Evolutionary conservation across 495 filamentous ascomycete genomes (phyloP), one percentile per base, ranked within the genome.

Genomic region (Penicillium goetzii): DNA sequence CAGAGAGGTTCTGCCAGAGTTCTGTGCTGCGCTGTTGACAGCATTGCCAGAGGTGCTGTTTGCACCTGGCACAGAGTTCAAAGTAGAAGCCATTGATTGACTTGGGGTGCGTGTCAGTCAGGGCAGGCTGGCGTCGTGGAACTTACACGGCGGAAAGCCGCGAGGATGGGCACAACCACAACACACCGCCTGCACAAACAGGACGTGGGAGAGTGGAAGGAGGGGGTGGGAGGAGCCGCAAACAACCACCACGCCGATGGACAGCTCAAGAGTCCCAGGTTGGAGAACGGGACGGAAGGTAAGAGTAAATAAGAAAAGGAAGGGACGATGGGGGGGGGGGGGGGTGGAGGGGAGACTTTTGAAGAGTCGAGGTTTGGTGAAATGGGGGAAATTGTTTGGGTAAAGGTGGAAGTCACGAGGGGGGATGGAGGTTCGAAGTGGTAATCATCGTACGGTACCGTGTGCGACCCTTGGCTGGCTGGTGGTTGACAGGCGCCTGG

Each of bases 31-130:
- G 60, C 70, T 75, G 28, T 70, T 75, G 33, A 65, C 63, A 33
- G 75, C 75, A 75, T 82, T 85, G 65, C 76, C 78, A 63, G 82
- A 74, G 51, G 77, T 73, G 62, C 76, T 81, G 71, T 83, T 86
- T 47, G 73, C 72, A 66, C 76, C 72, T 28, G 76, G 71, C 51
- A 71, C 68, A 53, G 80, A 78, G 63, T 79, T 81, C 68, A 84
- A 67, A 56, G 81, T 78, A 59, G 84, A 83, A 72, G 81, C 79
- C 81, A 83, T 84, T 72, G 65, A 71, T 71, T 73, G 71, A 74
- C 73, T 75, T 61, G 61, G 10, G 66, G 67, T 25, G 55, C 43
- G 32, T 23, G 36, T 57, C 23, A 70, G 68, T 68, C 63, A 68
- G 64, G 69, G 66, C 62, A 66, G 69, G 69, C 74, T 78, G 73